Evolutionary conservation across 192 early-diverging fungal species (phyloP), one percentile per base, ranked within the genome.

Genomic region (Umbelopsis isabellina): DNA sequence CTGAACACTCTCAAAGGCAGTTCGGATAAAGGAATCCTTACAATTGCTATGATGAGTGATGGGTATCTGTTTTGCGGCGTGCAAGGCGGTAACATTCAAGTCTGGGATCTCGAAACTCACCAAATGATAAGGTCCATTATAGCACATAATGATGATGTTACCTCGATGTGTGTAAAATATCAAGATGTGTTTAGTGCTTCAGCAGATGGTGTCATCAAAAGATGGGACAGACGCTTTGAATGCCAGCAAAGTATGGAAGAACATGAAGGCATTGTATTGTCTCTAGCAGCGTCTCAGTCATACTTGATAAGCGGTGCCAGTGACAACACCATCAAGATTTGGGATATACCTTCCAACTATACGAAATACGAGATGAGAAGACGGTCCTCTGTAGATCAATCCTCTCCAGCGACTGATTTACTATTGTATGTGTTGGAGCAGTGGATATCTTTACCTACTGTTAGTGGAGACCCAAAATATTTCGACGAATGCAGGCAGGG

Each of bases 61-160:
- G 90, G 85, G 7, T 84, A 89, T 48, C 74, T 93, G 68, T 91
- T 91, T 46, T 88, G 88, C 67, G 91, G 91, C 65, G 83, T 88
- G 37, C 91, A 93, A 82, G 88, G 83, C 68, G 91, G 91, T 68
- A 81, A 79, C 44, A 85, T 93, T 61, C 83, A 87, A 72, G 81
- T 82, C 20, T 93, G 90, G 83, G 91, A 93, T 68, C 70, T 93
- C 10, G 91, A 93, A 73, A 93, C 91, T 1, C 67, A 77, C 64
- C 79, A 80, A 71, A 70, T 80, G 70, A 84, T 87, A 18, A 76
- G 86, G 20, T 82, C 82, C 2, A 68, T 87, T 21, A 82, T 87
- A 79, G 86, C 84, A 12, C 86, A 87, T 69, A 33, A 75, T 77
- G 86, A 83, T 68, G 90, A 91, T 76, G 88, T 91, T 18, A 75